These are phyloP conservation scores for Lactarius tabidus DNA, from an alignment of 768 basidiomycete species.

Conservation along the genomic window DNA sequence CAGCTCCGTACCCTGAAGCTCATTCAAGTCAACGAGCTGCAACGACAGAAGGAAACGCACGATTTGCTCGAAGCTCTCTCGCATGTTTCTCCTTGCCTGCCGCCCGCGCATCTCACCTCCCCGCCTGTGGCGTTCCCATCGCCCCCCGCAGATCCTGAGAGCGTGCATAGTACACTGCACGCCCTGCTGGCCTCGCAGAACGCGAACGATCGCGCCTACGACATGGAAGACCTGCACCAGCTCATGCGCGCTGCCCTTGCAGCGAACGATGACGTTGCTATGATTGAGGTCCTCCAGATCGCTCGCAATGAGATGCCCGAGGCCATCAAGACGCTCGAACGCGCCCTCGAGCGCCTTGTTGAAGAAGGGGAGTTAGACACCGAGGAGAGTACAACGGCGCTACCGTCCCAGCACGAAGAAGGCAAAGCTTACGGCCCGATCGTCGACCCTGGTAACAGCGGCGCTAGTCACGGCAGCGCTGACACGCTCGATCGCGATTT, in stretches of 20 bases:
- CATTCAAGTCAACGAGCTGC: slow-evolving; percentile 41
- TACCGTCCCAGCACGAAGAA: not conserved
- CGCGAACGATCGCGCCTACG: slow-evolving; percentile 45
- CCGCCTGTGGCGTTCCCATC: slow-evolving; percentile 1
- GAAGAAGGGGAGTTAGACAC: slow-evolving; percentile 32
- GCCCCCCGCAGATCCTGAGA: slow-evolving; percentile 25
- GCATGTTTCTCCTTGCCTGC: slow-evolving; percentile 15
- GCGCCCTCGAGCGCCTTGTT: slow-evolving; percentile 53
- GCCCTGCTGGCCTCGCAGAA: slow-evolving; percentile 40
- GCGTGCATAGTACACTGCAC: slow-evolving; percentile 21
- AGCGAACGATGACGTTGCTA: slow-evolving; percentile 56
- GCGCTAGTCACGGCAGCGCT: slow-evolving; percentile 21
- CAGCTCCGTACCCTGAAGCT: slow-evolving; percentile 54
- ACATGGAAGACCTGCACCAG: slow-evolving; percentile 51
- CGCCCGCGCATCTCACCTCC: slow-evolving; percentile 3
- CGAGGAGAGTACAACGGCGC: slow-evolving; percentile 6
- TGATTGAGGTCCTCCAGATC: slow-evolving; percentile 60
- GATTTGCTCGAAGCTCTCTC: slow-evolving; percentile 35
- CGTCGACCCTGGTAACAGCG: not conserved
- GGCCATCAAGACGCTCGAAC: slow-evolving; percentile 74
- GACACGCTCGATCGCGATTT: slow-evolving; percentile 66
- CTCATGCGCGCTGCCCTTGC: slow-evolving; percentile 57
- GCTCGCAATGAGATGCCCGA: slow-evolving; percentile 70
- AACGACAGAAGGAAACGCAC: slow-evolving; percentile 36
- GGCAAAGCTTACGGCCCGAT: not conserved